A percentile compares a stretch with the other conserved stretches of the same genome.
Conservation (phyloP, 2,329 filamentous ascomycete species). For the Pseudogymnoascus sp. region DNA sequence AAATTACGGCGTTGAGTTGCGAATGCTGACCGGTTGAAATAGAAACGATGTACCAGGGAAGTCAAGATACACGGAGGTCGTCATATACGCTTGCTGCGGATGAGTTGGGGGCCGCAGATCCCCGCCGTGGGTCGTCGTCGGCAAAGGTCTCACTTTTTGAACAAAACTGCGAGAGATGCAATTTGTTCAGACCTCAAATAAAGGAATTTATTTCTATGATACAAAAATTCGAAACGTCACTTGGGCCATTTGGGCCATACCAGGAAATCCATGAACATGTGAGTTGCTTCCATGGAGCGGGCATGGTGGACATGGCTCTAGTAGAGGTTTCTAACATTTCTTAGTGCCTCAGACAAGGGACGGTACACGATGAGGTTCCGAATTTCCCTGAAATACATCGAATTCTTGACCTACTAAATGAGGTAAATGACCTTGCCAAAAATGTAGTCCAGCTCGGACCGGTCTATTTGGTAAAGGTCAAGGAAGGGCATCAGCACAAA, state of each 20-base stretch:
- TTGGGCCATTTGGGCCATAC: background rate
- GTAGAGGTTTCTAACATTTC: background rate
- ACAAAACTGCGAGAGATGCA: background rate
- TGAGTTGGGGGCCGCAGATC: background rate
- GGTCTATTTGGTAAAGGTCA: background rate
- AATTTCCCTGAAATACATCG: constrained; percentile 14
- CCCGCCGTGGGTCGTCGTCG: background rate
- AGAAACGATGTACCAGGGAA: background rate
- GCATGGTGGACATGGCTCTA: background rate
- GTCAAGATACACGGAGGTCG: background rate
- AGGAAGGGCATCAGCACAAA: background rate
- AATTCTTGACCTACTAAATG: constrained; percentile 23
- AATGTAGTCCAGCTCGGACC: constrained; percentile 21
- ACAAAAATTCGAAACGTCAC: background rate
- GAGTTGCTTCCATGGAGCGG: background rate
- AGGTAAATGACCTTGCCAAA: constrained; percentile 24
- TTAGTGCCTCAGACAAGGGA: constrained; percentile 3
- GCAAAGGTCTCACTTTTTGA: constrained; percentile 3
- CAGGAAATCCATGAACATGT: constrained; percentile 5
- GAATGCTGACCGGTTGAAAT: background rate
- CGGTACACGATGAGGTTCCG: background rate
- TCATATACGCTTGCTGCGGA: background rate
- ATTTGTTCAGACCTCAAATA: background rate
- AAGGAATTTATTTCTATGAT: constrained; percentile 1
- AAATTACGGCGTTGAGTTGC: background rate